Base-by-base conservation (phyloP, 2,329 filamentous ascomycete genomes). In the Stromatinia cepivora region DNA sequence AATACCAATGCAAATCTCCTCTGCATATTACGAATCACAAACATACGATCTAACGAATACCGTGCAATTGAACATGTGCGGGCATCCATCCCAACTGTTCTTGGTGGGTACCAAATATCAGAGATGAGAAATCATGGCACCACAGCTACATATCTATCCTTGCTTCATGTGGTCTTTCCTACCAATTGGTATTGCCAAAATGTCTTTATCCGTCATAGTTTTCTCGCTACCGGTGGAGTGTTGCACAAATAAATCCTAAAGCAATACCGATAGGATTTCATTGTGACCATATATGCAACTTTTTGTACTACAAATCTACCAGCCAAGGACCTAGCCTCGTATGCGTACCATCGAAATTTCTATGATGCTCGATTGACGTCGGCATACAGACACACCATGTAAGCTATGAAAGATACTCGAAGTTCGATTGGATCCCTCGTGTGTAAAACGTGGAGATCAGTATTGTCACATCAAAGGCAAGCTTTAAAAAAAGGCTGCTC, bases 41-140 rank as follows among this genome's bases (percentile, higher is more conserved):
- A 52, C 31, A 63, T 52, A 63, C n/a, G 46, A 52, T 63, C 31
- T 63, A 39, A 52, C 17, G 61, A 52, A 63, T 63, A 63, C 31
- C 15, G 34, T 63, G n/a, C 46, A 34, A 13, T 42, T 63, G 31
- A 63, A 25, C 31, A 22, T 63, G 61, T 63, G 61, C 34, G 46
- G 46, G 61, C 31, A 63, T 50, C 61, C 61, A 52, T 63, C 61
- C 46, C 61, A 63, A 63, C 46, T 63, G 46, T 63, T 63, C 46
- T 63, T 36, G 61, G 36, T 63, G 61, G 46, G 15, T 28, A 39
- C 61, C 59, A 39, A 63, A n/a, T 39, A 63, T 42, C 31, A 39
- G 61, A 63, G 22, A 48, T 36, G 46, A 63, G 61, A 52, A 63
- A 63, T 42, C 61, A 63, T 63, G 45, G 61, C 61, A 39, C 31